Percentiles rank a stretch among this genome's conserved stretches.
Conservation (phyloP, 257 asterid genomes). For the Schizonepeta tenuifolia region DNA sequence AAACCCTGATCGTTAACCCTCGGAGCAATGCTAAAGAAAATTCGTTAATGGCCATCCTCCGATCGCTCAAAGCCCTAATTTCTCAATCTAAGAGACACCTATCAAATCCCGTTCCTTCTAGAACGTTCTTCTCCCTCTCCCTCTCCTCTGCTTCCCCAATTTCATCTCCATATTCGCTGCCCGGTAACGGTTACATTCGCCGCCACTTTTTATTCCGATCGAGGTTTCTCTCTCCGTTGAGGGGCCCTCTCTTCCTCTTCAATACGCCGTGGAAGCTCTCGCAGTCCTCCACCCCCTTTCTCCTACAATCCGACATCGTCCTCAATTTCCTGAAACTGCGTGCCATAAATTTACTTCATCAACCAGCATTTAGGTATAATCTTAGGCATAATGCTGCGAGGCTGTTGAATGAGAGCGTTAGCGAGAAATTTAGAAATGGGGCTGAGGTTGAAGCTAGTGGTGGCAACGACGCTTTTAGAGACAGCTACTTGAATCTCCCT, state of each 20-base stretch:
- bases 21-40: conserved; percentile 14
- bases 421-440: conserved; percentile 26
- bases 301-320: conserved; percentile 70
- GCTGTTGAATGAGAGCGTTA: conserved; percentile 30
- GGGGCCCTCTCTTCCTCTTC: conserved; percentile 73
- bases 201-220: conserved; percentile 58
- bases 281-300: conserved; percentile 86
- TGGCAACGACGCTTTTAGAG: conserved; percentile 40
- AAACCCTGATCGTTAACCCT: conserved; percentile 33
- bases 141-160: conserved; percentile 40
- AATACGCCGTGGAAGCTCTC: conserved; percentile 91
- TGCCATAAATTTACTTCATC: conserved; percentile 47
- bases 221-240: conserved; percentile 50
- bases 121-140: conserved; percentile 53
- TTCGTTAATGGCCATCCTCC: conserved; percentile 75
- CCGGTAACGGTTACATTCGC: conserved; percentile 37
- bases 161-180: conserved; percentile 34
- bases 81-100: conserved; percentile 44
- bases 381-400: conserved; percentile 37
- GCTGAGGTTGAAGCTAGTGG: conserved; percentile 33
- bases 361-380: conserved; percentile 39
- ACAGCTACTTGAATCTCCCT: conserved; percentile 72
- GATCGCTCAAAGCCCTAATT: conserved; percentile 66
- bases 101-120: conserved; percentile 31
- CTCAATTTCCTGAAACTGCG: conserved; percentile 48